Base-by-base conservation (phyloP, 2,329 filamentous ascomycete genomes). In the Aureobasidium vineae region DNA sequence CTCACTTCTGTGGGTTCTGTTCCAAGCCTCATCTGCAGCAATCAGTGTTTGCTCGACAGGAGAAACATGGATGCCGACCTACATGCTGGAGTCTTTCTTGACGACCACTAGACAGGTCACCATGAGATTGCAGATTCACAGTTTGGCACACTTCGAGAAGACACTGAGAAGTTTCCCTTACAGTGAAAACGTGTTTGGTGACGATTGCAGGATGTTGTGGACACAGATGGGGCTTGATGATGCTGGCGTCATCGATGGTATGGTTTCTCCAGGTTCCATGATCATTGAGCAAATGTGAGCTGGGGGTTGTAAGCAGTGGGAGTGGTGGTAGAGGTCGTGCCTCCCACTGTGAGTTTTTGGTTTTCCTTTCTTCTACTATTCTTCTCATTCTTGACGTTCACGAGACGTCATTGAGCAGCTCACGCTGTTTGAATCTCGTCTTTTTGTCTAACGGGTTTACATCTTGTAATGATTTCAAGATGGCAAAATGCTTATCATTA, bases 81-180 rank as follows among this genome's bases (percentile, higher is more conserved):
- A 64, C 38, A 64, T 64, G 61, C 16, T 64, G 41, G 61, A 64
- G 11, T 53, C 47, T 19, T 54, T 64, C 36, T n/a, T 64, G 19
- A 64, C 36, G 21, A 64, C 61, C 4, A 64, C 49, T 26, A 31
- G 19, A 28, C 61, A 64, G 36, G 61, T 64, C 16, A 26, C 61
- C 10, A 23, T 54, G 36, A 41, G 61, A 38, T 40, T 64, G 38
- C 61, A 64, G 15, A 64, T 64, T 23, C 21, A 40, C 16, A 54
- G 41, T 43, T 2, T 53, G 36, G 36, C 47, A 40, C 19, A 54
- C 13, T 64, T 64, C 5, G 61, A 64, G n/a, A 64, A 23, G 47
- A 43, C 40, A 26, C 23, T 64, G 36, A 53, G 49, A 11, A 33
- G 11, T 23, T 64, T 64, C 38, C 61, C 61, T 3, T 64, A 43